Evolutionary conservation across 2,329 filamentous ascomycete species (phyloP).

Genomic region (Macrophomina tecta): DNA sequence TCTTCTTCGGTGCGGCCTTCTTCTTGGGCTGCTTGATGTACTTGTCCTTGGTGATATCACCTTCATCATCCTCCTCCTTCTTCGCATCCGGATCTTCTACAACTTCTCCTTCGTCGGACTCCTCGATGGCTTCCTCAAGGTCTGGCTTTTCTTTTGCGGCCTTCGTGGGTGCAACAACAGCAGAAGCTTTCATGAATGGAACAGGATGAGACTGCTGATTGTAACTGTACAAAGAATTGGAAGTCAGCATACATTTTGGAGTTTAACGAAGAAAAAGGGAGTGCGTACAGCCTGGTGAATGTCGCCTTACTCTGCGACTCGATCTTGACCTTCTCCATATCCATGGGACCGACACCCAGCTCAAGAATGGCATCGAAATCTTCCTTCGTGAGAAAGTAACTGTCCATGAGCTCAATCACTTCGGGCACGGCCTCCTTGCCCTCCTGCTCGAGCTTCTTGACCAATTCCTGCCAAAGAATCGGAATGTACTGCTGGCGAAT

Average conservation of each 20-base stretch:
- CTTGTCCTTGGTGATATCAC: slow-evolving; percentile 91
- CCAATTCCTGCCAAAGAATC: slow-evolving; percentile 79
- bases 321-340: slow-evolving; percentile 75
- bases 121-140: slow-evolving; percentile 93
- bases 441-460: slow-evolving; percentile 74
- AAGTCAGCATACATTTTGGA: slow-evolving; percentile 22
- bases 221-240: slow-evolving; percentile 63
- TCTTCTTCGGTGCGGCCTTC: slow-evolving; percentile 52
- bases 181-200: slow-evolving; percentile 94
- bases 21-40: slow-evolving; percentile 90
- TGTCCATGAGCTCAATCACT: slow-evolving; percentile 95
- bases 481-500: slow-evolving; percentile 94
- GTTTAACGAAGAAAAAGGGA: background rate
- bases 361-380: slow-evolving; percentile 94
- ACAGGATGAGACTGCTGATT: slow-evolving; percentile 86
- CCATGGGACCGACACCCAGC: slow-evolving; percentile 84
- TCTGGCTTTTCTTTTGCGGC: slow-evolving; percentile 79
- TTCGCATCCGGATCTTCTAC: slow-evolving; percentile 48
- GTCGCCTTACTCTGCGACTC: slow-evolving; percentile 85
- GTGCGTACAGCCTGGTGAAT: slow-evolving; percentile 83
- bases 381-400: slow-evolving; percentile 91
- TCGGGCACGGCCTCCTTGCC: slow-evolving; percentile 82
- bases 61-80: slow-evolving; percentile 72
- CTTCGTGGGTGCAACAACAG: slow-evolving; percentile 74
- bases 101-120: slow-evolving; percentile 72